phyloP scores from a whole-genome alignment of 1,284 basidiomycete genomes.

The Apiotrichum veenhuisii region DNA sequence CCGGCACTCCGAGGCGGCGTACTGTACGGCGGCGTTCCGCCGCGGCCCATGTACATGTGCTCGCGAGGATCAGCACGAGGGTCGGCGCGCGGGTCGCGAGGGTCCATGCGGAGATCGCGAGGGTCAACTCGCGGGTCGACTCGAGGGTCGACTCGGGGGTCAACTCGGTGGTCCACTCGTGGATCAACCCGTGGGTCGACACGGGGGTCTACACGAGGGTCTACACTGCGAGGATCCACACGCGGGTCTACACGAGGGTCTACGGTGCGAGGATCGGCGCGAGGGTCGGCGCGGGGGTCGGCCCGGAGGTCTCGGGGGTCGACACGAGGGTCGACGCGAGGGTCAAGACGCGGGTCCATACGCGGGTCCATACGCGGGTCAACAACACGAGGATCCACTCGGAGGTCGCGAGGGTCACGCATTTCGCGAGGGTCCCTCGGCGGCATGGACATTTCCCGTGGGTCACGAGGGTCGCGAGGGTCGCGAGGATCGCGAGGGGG shows the following conservation, averaged over 20 bases:
- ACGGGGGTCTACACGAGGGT: neutral
- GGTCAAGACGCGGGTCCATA: neutral
- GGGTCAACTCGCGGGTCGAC: neutral
- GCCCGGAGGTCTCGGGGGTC: neutral
- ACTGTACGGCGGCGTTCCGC: conserved; percentile 2
- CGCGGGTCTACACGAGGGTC: conserved; percentile 6
- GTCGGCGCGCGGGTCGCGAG: neutral
- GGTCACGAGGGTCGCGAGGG: conserved; percentile 5
- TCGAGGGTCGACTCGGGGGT: no score
- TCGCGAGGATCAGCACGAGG: conserved; percentile 2
- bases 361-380: conserved; percentile 1
- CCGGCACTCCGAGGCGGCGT: conserved; percentile 14
- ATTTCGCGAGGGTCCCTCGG: conserved; percentile 4
- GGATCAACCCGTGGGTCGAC: neutral
- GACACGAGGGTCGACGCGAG: neutral
- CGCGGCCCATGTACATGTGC: neutral
- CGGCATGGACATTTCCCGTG: neutral
- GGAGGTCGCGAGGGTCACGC: conserved; percentile 9
- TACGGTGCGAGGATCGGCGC: neutral
- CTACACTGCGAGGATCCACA: conserved; percentile 2
- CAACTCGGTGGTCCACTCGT: neutral
- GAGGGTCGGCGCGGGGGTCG: neutral
- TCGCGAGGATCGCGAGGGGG: neutral
- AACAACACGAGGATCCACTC: conserved; percentile 3
- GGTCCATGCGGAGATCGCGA: neutral